phyloP scores from a whole-genome alignment of 2,329 filamentous ascomycete genomes.

The Alternaria panax region DNA sequence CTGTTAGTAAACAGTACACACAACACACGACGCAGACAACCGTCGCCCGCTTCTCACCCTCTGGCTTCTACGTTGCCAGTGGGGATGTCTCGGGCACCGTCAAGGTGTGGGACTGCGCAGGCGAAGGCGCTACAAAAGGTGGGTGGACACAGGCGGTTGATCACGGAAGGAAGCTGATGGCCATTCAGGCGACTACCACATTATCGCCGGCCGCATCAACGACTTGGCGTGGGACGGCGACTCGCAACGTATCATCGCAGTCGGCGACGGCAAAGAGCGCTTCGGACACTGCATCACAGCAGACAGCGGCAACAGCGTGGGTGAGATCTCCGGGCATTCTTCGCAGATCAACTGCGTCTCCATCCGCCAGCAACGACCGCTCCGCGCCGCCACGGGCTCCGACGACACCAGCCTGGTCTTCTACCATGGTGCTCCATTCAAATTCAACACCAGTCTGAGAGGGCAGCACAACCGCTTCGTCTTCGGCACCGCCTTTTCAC shows the following conservation, averaged over 20 bases:
- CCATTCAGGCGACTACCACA: constrained; percentile 79
- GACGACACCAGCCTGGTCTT: constrained; percentile 92
- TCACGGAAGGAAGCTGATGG: constrained; percentile 35
- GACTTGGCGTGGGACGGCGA: constrained; percentile 98
- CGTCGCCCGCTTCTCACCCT: constrained; percentile 91
- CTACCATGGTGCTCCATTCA: constrained; percentile 93
- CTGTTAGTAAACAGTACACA: constrained; percentile 86
- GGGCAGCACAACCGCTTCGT: constrained; percentile 88
- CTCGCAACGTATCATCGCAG: constrained; percentile 93
- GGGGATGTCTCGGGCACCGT: constrained; percentile 87
- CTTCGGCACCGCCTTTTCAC: constrained; percentile 86
- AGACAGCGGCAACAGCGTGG: constrained; percentile 94
- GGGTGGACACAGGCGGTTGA: constrained; percentile 8
- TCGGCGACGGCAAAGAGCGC: constrained; percentile 91
- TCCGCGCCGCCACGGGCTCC: constrained; percentile 87
- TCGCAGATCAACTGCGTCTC: constrained; percentile 90
- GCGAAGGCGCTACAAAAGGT: constrained; percentile 86
- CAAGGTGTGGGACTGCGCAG: constrained; percentile 87
- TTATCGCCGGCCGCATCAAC: constrained; percentile 93
- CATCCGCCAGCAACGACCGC: constrained; percentile 86
- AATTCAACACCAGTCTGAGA: constrained; percentile 84
- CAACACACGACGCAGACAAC: constrained; percentile 88
- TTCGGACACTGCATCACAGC: constrained; percentile 90
- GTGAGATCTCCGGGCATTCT: constrained; percentile 91
- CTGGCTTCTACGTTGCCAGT: constrained; percentile 92